phyloP scores from a whole-genome alignment of 805 yeast species.

The Tetrapisispora taiwanensis region DNA sequence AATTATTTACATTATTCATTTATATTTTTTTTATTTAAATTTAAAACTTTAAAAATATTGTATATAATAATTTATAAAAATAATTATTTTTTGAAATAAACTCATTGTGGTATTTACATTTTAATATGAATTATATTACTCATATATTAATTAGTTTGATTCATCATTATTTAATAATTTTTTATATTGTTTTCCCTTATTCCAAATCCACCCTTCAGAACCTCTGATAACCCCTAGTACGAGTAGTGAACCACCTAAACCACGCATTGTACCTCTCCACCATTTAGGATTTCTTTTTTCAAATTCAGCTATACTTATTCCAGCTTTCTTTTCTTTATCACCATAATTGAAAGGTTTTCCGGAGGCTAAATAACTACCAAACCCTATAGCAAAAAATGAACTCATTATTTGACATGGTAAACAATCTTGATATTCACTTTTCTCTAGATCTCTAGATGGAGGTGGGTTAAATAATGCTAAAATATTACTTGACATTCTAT shows the following conservation, averaged over 20 bases:
- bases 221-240: slow-evolving; percentile 54
- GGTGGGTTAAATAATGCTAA: slow-evolving; percentile 44
- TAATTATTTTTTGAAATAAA: neutral
- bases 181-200: slow-evolving; percentile 24
- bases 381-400: slow-evolving; percentile 44
- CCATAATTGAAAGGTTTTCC: slow-evolving; percentile 45
- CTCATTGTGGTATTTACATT: neutral
- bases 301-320: slow-evolving; percentile 25
- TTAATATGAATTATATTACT: neutral
- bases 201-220: slow-evolving; percentile 53
- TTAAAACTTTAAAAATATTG: neutral
- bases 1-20: neutral
- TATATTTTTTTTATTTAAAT: neutral
- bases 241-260: slow-evolving; percentile 44
- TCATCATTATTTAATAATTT: slow-evolving; percentile 3
- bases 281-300: slow-evolving; percentile 38
- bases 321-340: slow-evolving; percentile 31
- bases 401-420: slow-evolving; percentile 61
- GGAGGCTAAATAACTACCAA: slow-evolving; percentile 53
- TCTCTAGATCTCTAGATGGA: slow-evolving; percentile 33
- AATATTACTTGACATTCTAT: slow-evolving; percentile 32
- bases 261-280: slow-evolving; percentile 51
- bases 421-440: slow-evolving; percentile 44
- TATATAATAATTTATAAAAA: neutral
- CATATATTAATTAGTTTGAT: neutral